Conservation (phyloP, 129 eudicot genomes). For the Solidago caesia region DNA sequence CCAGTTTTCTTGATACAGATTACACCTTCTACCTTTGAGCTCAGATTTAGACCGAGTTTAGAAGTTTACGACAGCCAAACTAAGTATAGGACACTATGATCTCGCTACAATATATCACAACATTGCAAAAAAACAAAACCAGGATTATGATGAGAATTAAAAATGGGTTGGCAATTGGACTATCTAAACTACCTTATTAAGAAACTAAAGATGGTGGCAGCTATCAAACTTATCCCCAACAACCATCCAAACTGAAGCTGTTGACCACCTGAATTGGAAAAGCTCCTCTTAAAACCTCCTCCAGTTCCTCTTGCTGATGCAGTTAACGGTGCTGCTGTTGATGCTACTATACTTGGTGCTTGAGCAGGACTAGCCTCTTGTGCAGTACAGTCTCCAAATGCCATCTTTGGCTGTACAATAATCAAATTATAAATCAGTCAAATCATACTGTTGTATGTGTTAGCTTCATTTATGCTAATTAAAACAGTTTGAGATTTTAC, state of each 20-base stretch:
- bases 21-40: not conserved
- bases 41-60: not conserved
- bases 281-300: constrained; percentile 31
- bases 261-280: constrained; percentile 30
- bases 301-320: constrained; percentile 20
- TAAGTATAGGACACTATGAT: constrained; percentile 3
- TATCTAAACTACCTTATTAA: constrained; percentile 5
- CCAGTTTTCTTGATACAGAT: constrained; percentile 5
- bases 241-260: constrained; percentile 30
- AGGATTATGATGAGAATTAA: not conserved
- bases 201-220: constrained; percentile 20
- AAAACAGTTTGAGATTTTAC: not conserved
- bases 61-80: constrained; percentile 7
- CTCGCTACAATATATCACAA: not conserved
- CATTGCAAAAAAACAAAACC: constrained; percentile 10
- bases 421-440: constrained; percentile 1
- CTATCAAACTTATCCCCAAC: constrained; percentile 26
- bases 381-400: constrained; percentile 53
- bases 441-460: not conserved
- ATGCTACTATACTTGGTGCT: constrained; percentile 19
- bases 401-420: constrained; percentile 57
- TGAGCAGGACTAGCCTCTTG: constrained; percentile 47
- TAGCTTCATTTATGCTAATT: not conserved
- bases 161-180: not conserved
- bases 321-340: constrained; percentile 20